Percentiles rank a stretch among this genome's conserved stretches.
Conservation (phyloP, 2,329 filamentous ascomycete species). For the Microdochium bolleyi region DNA sequence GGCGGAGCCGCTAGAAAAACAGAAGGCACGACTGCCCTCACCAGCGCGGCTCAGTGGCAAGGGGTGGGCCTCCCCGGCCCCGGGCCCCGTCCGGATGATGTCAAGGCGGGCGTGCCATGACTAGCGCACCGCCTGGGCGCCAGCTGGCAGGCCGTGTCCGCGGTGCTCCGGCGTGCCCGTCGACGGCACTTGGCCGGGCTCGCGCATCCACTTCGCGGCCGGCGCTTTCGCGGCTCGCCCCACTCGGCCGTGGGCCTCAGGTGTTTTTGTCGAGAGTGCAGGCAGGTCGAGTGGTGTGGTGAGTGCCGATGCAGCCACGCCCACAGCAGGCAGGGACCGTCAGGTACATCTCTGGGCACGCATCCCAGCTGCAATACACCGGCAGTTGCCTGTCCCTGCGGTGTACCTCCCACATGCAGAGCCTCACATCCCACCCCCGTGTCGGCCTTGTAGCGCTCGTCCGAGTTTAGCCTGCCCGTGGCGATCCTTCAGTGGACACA, state of each 20-base stretch:
- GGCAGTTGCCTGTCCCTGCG: neutral
- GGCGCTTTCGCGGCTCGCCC: neutral
- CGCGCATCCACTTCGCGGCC: neutral
- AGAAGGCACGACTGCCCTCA: neutral
- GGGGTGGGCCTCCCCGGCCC: neutral
- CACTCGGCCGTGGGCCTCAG: neutral
- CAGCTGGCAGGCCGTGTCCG: neutral
- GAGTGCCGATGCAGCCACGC: neutral
- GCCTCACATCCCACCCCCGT: neutral
- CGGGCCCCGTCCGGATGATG: neutral
- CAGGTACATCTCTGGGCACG: neutral
- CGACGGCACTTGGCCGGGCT: neutral
- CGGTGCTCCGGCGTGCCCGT: neutral
- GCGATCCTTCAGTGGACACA: neutral
- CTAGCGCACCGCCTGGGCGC: neutral
- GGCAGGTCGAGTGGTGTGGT: neutral
- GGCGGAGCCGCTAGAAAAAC: slow-evolving; percentile 1
- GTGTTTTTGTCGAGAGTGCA: neutral
- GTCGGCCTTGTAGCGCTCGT: neutral
- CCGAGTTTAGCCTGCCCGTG: neutral
- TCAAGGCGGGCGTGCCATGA: neutral
- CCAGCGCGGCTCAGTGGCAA: neutral
- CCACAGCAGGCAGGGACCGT: neutral
- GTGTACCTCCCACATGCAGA: neutral
- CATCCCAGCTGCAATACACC: neutral